phyloP scores from a whole-genome alignment of 768 basidiomycete genomes.

The Mycena polygramma region DNA sequence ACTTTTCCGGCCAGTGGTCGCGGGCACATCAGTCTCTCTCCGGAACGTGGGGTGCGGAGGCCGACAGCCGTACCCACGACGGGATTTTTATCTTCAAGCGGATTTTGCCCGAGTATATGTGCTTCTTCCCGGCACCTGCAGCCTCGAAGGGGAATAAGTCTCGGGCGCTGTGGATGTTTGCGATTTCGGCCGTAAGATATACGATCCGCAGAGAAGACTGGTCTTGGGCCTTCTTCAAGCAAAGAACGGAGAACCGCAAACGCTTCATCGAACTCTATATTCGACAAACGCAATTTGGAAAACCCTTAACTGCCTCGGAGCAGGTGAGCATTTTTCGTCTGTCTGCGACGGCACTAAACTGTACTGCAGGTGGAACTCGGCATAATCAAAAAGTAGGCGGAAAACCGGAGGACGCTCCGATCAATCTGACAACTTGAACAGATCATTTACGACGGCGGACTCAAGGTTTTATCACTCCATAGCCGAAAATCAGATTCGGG shows the following conservation, averaged over 20 bases:
- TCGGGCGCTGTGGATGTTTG: constrained; percentile 50
- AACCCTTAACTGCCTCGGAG: constrained; percentile 23
- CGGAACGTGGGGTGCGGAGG: constrained; percentile 44
- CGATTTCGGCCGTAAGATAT: constrained; percentile 41
- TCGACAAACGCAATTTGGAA: constrained; percentile 39
- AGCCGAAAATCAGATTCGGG: constrained; percentile 38
- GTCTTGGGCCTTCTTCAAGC: constrained; percentile 48
- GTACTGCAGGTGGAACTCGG: constrained; percentile 36
- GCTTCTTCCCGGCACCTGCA: constrained; percentile 44
- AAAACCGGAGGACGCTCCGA: no score
- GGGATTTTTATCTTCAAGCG: constrained; percentile 46
- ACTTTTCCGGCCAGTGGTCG: constrained; percentile 40
- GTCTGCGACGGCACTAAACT: neutral
- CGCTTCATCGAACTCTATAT: constrained; percentile 46
- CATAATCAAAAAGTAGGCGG: constrained; percentile 25
- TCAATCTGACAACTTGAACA: constrained; percentile 3
- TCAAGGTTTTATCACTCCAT: constrained; percentile 40
- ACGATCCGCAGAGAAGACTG: constrained; percentile 41
- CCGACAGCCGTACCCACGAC: constrained; percentile 34
- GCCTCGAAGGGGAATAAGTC: constrained; percentile 42
- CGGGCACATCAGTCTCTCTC: constrained; percentile 39
- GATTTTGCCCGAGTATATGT: constrained; percentile 42
- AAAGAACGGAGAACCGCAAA: constrained; percentile 44
- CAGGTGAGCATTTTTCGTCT: neutral
- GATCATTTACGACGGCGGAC: constrained; percentile 38